These are phyloP conservation scores for Lactarius sanguifluus DNA, from an alignment of 768 basidiomycete genomes.

Conservation along the genomic window DNA sequence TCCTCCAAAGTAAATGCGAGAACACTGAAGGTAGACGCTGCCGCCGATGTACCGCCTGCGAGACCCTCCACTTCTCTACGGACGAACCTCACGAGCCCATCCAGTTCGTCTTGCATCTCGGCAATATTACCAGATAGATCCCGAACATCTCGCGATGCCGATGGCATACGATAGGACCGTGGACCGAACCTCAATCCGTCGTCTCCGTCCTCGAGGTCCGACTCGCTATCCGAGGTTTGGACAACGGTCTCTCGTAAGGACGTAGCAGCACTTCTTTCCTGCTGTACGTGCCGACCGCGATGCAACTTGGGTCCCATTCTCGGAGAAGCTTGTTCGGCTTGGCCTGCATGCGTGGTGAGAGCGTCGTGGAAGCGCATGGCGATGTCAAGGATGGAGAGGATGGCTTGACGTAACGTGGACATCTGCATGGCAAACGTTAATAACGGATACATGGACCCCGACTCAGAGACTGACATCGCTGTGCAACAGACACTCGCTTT, in stretches of 20 bases:
- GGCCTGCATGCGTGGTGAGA: slow-evolving; percentile 60
- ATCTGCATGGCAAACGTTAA: slow-evolving; percentile 45
- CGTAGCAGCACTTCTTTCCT: slow-evolving; percentile 52
- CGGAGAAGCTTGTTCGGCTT: slow-evolving; percentile 51
- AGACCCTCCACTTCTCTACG: slow-evolving; percentile 68
- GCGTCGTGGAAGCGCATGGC: slow-evolving; percentile 65
- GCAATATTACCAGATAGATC: slow-evolving; percentile 54
- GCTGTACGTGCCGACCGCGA: slow-evolving; percentile 58
- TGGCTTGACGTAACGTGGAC: slow-evolving; percentile 59
- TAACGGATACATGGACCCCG: not conserved
- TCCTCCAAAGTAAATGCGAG: slow-evolving; percentile 77
- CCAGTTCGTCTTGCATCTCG: slow-evolving; percentile 66
- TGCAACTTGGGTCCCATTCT: slow-evolving; percentile 55
- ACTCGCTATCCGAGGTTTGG: slow-evolving; percentile 45
- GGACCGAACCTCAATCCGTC: slow-evolving; percentile 31
- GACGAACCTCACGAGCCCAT: slow-evolving; percentile 68
- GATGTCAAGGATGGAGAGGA: slow-evolving; percentile 73
- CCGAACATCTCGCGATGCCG: slow-evolving; percentile 44
- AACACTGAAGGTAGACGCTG: slow-evolving; percentile 63
- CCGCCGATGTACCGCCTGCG: slow-evolving; percentile 59
- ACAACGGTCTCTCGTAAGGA: slow-evolving; percentile 35
- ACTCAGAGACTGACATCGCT: slow-evolving; percentile 47
- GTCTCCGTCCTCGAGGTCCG: slow-evolving; percentile 32
- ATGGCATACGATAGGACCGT: slow-evolving; percentile 45
- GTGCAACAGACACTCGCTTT: slow-evolving; percentile 63